Evolutionary conservation across 2,329 filamentous ascomycete species (phyloP).

Genomic region (Fusarium stilboides): DNA sequence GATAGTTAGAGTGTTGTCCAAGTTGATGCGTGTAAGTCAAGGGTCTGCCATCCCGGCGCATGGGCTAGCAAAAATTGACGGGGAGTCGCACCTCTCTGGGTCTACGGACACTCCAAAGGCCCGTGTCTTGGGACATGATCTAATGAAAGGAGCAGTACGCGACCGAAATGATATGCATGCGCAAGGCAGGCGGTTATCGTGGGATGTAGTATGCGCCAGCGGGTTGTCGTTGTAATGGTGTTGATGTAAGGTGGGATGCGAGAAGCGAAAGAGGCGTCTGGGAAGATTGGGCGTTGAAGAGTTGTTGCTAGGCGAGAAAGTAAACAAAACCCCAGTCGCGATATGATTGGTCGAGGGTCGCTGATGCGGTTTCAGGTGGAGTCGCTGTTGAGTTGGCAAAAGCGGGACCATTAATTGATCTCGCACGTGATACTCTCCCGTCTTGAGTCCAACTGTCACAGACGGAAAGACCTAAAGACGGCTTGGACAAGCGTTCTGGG

Average conservation of each 20-base stretch:
- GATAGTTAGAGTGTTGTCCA: conserved; percentile 36
- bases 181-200: conserved; percentile 20
- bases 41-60: conserved; percentile 22
- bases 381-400: conserved; percentile 33
- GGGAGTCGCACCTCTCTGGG: conserved; percentile 80
- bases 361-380: conserved; percentile 19
- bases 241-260: conserved; percentile 42
- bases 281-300: conserved; percentile 37
- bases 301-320: conserved; percentile 60
- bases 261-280: conserved; percentile 36
- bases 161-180: conserved; percentile 35
- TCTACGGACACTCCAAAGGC: conserved; percentile 91
- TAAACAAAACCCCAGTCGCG: conserved; percentile 57
- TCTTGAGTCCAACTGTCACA: conserved; percentile 7
- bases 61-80: conserved; percentile 36
- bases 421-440: conserved; percentile 38
- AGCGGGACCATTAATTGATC: not conserved
- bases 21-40: not conserved
- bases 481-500: conserved; percentile 9
- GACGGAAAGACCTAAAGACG: not conserved
- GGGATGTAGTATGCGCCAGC: conserved; percentile 3
- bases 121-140: conserved; percentile 87
- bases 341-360: conserved; percentile 49
- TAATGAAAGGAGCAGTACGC: conserved; percentile 26
- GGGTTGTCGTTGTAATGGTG: conserved; percentile 27